phyloP scores from a whole-genome alignment of 768 basidiomycete genomes.

The Pleurotus tuber-regium region DNA sequence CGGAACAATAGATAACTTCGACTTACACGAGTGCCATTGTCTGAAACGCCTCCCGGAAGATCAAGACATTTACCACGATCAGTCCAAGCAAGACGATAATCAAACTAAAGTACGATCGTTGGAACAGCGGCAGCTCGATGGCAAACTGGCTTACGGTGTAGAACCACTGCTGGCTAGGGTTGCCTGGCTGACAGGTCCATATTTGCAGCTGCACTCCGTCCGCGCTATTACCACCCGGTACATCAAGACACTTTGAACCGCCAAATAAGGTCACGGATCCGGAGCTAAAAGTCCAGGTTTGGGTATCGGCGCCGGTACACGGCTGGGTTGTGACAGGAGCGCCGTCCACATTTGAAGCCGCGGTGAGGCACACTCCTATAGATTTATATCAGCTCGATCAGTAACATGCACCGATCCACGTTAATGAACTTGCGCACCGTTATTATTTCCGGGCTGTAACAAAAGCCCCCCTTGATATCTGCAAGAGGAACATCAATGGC shows the following conservation, averaged over 20 bases:
- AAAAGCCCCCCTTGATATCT: conserved; percentile 4
- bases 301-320: conserved; percentile 39
- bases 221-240: conserved; percentile 34
- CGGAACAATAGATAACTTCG: too few species aligned
- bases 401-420: neutral
- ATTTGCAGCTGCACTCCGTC: conserved; percentile 52
- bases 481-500: neutral
- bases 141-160: conserved; percentile 34
- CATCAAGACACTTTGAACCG: conserved; percentile 49
- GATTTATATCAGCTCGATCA: neutral
- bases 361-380: conserved; percentile 50
- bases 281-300: conserved; percentile 47
- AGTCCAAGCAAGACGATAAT: conserved; percentile 44
- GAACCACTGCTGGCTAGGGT: conserved; percentile 43
- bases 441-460: neutral
- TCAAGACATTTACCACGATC: conserved; percentile 51
- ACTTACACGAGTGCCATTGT: conserved; percentile 41
- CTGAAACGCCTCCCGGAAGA: conserved; percentile 36
- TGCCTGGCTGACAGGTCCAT: conserved; percentile 42
- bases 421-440: neutral
- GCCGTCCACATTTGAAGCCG: conserved; percentile 45
- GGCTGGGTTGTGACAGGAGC: conserved; percentile 44
- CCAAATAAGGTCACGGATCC: conserved; percentile 39
- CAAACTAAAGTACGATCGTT: conserved; percentile 17
- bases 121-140: neutral